Evolutionary conservation across 345 rosid species (phyloP), one percentile per base, ranked within the genome.

Genomic region (Murraya paniculata): DNA sequence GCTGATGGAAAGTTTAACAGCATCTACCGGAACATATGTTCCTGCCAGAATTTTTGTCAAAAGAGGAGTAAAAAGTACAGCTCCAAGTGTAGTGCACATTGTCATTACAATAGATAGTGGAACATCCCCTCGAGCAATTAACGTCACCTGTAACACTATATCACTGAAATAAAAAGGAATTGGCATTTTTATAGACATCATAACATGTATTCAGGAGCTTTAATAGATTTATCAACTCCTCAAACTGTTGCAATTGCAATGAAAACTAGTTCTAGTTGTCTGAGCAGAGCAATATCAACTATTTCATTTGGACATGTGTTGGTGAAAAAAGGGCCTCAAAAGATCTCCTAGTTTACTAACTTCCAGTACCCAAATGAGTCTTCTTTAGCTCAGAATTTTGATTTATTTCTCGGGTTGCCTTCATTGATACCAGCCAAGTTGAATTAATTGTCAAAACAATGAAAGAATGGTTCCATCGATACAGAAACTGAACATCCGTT

Each of bases 111-210:
- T 83, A 45, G 95, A 90, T 31, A 90, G 84, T 48, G 90, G 81
- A 85, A 90, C 93, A 77, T 90, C 95, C 73, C 93, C 95, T 79
- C 50, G 88, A 77, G 95, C 91, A 77, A 90, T 84, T 75, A 90
- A 83, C 62, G 93, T 91, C 83, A 87, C 93, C 95, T 90, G 93
- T 68, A 86, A 84, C 62, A 81, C 83, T 82, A 82, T 50, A 82
- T 82, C 84, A 84, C 56, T 56, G 71, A 80, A 82, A 76, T 67
- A 81, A 76, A 79, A 82, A 30, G 2, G 75, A 79, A 75, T 39
- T 33, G 73, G 71, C 36, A n/a, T 28, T 19, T 19, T 11, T 53
- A 11, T n/a, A n/a, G 64, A 36, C 65, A 24, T 31, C 27, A n/a
- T 58, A 6, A 25, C 64, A 76, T n/a, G 48, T 14, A 58, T 48